Percentiles rank a stretch among this genome's conserved stretches.
Conservation (phyloP, 2,329 filamentous ascomycete species). For the Polytolypa hystricis region DNA sequence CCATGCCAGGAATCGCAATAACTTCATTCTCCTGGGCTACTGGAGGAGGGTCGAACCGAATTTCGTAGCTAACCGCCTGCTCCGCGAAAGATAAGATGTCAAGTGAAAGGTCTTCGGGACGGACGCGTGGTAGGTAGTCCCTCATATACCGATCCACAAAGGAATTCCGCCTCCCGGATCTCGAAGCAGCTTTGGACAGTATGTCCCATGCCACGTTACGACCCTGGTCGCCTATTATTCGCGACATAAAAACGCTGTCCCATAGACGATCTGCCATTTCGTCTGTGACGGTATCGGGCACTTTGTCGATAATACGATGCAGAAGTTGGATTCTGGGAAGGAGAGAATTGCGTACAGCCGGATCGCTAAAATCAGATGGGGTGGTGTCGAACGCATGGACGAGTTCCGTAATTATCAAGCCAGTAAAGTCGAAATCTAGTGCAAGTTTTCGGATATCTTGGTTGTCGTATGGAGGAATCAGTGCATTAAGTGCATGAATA, state of each 20-base stretch:
- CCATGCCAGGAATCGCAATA: constrained; percentile 41
- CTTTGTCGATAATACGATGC: constrained; percentile 48
- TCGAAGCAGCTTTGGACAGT: constrained; percentile 37
- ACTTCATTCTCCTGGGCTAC: constrained; percentile 27
- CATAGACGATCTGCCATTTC: constrained; percentile 57
- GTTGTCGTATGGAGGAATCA: constrained; percentile 30
- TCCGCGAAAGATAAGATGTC: constrained; percentile 35
- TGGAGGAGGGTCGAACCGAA: constrained; percentile 47
- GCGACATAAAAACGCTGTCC: constrained; percentile 58
- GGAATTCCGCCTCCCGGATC: constrained; percentile 21
- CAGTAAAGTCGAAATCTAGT: constrained; percentile 50
- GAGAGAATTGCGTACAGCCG: constrained; percentile 36
- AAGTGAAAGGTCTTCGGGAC: constrained; percentile 26
- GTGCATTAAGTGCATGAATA: constrained; percentile 50
- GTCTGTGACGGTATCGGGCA: constrained; percentile 50
- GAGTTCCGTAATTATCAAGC: constrained; percentile 54
- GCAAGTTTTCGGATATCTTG: constrained; percentile 49
- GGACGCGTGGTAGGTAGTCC: constrained; percentile 30
- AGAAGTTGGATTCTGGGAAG: constrained; percentile 46
- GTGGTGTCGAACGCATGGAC: constrained; percentile 42
- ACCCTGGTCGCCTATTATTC: constrained; percentile 48
- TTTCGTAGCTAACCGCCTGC: constrained; percentile 35
- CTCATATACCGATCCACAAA: constrained; percentile 36
- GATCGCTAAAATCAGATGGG: constrained; percentile 27
- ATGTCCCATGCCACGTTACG: constrained; percentile 60